Evolutionary conservation across 345 rosid genomes (phyloP), one percentile per base, ranked within the genome.

Genomic region (Eucalyptus albens): DNA sequence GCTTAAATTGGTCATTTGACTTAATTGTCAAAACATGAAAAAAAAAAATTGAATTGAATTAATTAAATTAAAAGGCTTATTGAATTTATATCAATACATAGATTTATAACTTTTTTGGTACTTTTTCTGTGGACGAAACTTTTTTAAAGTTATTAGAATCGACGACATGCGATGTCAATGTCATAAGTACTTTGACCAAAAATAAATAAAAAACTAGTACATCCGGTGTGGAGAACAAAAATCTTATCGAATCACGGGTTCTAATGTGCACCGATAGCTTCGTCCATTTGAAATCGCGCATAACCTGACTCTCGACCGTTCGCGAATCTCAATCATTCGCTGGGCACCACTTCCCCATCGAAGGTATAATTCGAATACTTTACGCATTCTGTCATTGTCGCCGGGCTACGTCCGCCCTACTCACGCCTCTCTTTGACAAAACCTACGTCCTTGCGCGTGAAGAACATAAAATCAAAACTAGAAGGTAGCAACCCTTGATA

Each of bases 81-180:
- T 56, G 1, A 56, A 56, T 56, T 56, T 2, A 1, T 56, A 56
- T 56, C 0, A 9, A 56, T 24, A 24, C 0, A 56, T 56, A 56
- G 0, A 56, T 24, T 24, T 56, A 56, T 0, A 11, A 56, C 1
- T 56, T 56, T 56, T 56, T 56, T 24, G 29, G 2, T 5, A 56
- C 17, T 56, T 56, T 55, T 55, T 1, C 3, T 0, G 3, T 22
- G 10, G 5, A 55, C 0, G 6, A 3, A 67, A 31, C 81, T 5
- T 69, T 69, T 69, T 69, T 16, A 8, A 9, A 1, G 80, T 16
- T 67, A 31, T 5, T 2, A 8, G 24, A 33, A 33, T 16, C 3
- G 7, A 37, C 27, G 15, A 6, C 27, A 77, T 11, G 15, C 83
- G 11, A 21, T 37, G 45, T 72, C 22, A 37, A 19, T 5, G 12